Percentiles rank a stretch among this genome's conserved stretches.
phyloP scores from a whole-genome alignment of 2,329 filamentous ascomycete species.

The Ophiobolus disseminans region DNA sequence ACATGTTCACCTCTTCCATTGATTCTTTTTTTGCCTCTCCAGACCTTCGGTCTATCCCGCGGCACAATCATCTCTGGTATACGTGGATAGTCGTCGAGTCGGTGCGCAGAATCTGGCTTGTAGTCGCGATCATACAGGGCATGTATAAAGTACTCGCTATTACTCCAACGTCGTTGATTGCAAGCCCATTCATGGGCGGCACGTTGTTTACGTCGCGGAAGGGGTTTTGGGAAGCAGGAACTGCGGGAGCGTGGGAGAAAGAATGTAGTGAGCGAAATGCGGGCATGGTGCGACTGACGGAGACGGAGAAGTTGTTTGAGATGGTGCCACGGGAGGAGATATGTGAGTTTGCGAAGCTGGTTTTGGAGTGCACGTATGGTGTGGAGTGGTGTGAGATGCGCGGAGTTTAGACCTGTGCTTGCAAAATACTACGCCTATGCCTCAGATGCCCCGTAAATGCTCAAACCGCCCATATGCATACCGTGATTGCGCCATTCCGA shows the following conservation, averaged over 20 bases:
- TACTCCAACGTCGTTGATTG: not conserved
- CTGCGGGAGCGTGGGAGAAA: conserved; percentile 4
- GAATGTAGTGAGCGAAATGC: conserved; percentile 3
- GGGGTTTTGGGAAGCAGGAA: conserved; percentile 7
- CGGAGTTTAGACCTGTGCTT: not conserved
- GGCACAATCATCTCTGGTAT: conserved; percentile 6
- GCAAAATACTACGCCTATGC: no score
- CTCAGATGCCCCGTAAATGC: not conserved
- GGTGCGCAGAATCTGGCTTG: conserved; percentile 5
- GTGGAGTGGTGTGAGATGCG: not conserved
- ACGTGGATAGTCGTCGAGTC: conserved; percentile 5
- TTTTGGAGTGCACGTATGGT: conserved; percentile 2
- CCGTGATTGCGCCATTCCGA: not conserved
- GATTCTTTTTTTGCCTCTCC: not conserved
- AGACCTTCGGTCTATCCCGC: not conserved
- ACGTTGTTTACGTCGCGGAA: conserved; percentile 1
- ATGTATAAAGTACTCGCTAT: conserved; percentile 2
- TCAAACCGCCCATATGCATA: conserved; percentile 1
- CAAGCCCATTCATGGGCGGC: not conserved
- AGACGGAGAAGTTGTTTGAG: conserved; percentile 4
- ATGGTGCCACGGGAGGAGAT: conserved; percentile 4
- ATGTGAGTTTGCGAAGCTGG: conserved; percentile 4
- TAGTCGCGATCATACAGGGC: not conserved
- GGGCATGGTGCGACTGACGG: conserved; percentile 1
- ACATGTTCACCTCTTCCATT: not conserved